Percentiles rank a stretch among this genome's conserved stretches.
phyloP scores from a whole-genome alignment of 2,329 filamentous ascomycete genomes.

The Neopestalotiopsis sp. region DNA sequence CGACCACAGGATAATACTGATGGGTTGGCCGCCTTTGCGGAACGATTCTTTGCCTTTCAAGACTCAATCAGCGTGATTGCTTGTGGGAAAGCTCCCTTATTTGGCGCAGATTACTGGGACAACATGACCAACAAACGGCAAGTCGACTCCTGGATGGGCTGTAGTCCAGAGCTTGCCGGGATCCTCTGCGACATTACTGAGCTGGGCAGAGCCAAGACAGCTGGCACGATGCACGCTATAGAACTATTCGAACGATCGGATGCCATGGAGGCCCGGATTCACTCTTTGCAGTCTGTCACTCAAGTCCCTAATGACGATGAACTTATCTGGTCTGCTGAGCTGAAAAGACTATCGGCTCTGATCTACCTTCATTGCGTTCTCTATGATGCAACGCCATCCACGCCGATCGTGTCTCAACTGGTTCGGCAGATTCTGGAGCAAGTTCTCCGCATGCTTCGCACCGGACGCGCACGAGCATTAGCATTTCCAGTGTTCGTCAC shows the following conservation, averaged over 20 bases:
- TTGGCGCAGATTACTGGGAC: conserved; percentile 54
- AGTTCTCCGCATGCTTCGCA: conserved; percentile 39
- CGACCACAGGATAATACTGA: conserved; percentile 4
- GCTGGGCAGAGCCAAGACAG: conserved; percentile 44
- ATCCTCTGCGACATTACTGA: conserved; percentile 54
- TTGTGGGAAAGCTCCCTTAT: conserved; percentile 51
- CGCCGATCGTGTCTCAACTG: conserved; percentile 30
- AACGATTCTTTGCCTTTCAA: conserved; percentile 56
- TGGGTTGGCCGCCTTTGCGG: conserved; percentile 40
- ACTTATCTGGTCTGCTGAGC: conserved; percentile 42
- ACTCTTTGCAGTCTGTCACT: conserved; percentile 25
- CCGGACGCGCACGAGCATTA: conserved; percentile 39
- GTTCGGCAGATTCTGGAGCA: conserved; percentile 42
- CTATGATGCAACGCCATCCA: conserved; percentile 46
- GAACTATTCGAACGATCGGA: conserved; percentile 40
- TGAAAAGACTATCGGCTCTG: conserved; percentile 48
- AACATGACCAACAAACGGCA: conserved; percentile 21
- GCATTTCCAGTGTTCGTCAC: conserved; percentile 50
- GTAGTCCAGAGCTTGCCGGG: conserved; percentile 50
- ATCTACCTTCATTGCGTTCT: conserved; percentile 53
- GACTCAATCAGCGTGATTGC: conserved; percentile 57
- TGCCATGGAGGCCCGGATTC: conserved; percentile 39
- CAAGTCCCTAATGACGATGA: conserved; percentile 33
- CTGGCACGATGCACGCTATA: conserved; percentile 36
- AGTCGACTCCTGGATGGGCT: conserved; percentile 53